Conservation (phyloP, 495 filamentous ascomycete species). For the Coniosporium apollinis region DNA sequence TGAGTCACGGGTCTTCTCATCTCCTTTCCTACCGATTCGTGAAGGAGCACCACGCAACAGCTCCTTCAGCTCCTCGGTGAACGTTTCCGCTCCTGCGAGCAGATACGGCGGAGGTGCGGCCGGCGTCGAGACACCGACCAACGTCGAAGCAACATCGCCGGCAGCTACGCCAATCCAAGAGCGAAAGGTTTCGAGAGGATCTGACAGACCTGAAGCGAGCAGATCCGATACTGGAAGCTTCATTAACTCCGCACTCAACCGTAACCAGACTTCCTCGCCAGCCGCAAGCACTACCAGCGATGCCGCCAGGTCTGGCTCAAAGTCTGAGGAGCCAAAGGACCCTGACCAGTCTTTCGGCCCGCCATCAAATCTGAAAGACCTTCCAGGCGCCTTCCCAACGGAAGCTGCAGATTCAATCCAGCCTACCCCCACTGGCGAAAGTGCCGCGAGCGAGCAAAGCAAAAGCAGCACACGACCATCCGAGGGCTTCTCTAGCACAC, state of each 20-base stretch:
- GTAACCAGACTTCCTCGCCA: slow-evolving; percentile 14
- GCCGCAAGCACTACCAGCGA: slow-evolving; percentile 17
- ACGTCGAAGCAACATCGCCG: slow-evolving; percentile 19
- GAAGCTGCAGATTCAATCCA: slow-evolving; percentile 29
- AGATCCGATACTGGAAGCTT: slow-evolving; percentile 12
- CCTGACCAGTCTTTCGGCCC: slow-evolving; percentile 16
- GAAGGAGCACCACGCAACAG: slow-evolving; percentile 32
- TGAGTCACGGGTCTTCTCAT: slow-evolving; percentile 46
- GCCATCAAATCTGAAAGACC: slow-evolving; percentile 17
- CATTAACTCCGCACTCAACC: slow-evolving; percentile 9
- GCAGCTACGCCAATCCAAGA: slow-evolving; percentile 32
- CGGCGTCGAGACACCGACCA: slow-evolving; percentile 42
- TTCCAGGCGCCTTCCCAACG: slow-evolving; percentile 43
- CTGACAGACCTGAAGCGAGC: slow-evolving; percentile 19
- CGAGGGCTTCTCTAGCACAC: slow-evolving; percentile 9
- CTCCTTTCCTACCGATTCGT: slow-evolving; percentile 7
- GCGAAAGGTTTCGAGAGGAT: slow-evolving; percentile 11
- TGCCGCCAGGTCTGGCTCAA: slow-evolving; percentile 11
- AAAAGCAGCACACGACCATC: slow-evolving; percentile 18
- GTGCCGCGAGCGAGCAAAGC: slow-evolving; percentile 24
- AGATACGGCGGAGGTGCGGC: slow-evolving; percentile 41
- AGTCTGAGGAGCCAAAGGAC: slow-evolving; percentile 17
- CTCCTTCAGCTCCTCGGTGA: slow-evolving; percentile 58
- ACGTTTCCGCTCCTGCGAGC: slow-evolving; percentile 65
- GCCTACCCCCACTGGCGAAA: slow-evolving; percentile 34